Evolutionary conservation across 2,329 filamentous ascomycete genomes (phyloP), one percentile per base, ranked within the genome.

Genomic region (Pseudonectria buxi): DNA sequence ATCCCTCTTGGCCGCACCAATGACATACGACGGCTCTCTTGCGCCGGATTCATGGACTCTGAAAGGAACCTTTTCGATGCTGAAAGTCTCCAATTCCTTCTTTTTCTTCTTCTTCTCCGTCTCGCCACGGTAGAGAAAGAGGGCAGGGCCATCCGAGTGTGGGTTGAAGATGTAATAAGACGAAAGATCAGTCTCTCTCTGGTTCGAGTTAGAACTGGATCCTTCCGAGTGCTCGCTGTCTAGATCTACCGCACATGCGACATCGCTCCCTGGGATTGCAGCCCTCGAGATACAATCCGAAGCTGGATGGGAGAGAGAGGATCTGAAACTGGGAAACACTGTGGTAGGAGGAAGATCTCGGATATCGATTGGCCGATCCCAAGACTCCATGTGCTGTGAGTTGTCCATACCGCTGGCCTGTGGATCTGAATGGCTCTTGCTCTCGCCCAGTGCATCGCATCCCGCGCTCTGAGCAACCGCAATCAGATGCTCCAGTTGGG

Each of bases 91-190:
- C n/a, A n/a, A n/a, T n/a, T n/a, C n/a, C 11, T 26, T 26, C 9
- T 26, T 14, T 16, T 24, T 9, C 9, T 39, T 36, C 9, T 27
- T 12, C 15, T 36, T 37, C 7, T 31, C 45, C 10, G 18, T 36
- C 14, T 15, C 26, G 22, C 27, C 36, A 32, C 24, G 33, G 37
- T 49, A 39, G 18, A 48, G 32, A 18, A 43, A 44, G 15, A 45
- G 47, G 11, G 45, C 42, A 3, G 30, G 39, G 16, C 38, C 39
- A 24, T 18, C n/a, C 14, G 46, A 41, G 6, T 16, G 36, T 29
- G 46, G 41, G 16, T 44, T 37, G 7, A 50, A 39, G 10, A 50
- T 39, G 28, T 53, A 48, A 22, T 51, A 50, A 6, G 44, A 33
- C 18, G 30, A 18, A 10, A 11, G 24, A 14, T 34, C 37, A 9